Evolutionary conservation across 371 early-diverging fungal species (phyloP).

Genomic region (Batkoa obscura): DNA sequence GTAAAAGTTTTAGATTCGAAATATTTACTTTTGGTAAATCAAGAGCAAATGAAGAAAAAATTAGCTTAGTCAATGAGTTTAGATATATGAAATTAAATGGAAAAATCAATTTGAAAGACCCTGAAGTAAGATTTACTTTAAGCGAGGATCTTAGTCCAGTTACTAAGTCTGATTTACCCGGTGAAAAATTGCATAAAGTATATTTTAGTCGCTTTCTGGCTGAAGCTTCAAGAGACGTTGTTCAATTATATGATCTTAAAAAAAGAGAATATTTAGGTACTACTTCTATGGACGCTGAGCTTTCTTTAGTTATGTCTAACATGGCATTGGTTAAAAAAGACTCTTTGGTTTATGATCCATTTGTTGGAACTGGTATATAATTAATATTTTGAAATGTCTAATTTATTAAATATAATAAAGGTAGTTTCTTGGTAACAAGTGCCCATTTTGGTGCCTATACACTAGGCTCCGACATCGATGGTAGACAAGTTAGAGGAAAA

Average conservation of each 20-base stretch:
- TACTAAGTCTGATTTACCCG: not conserved
- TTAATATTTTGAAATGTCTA: too few species aligned
- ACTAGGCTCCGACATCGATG: slow-evolving; percentile 92
- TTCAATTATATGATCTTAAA: slow-evolving; percentile 71
- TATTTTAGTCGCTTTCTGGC: slow-evolving; percentile 18
- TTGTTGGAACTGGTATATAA: slow-evolving; percentile 74
- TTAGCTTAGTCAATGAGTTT: slow-evolving; percentile 58
- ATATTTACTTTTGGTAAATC: slow-evolving; percentile 60
- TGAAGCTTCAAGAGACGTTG: slow-evolving; percentile 45
- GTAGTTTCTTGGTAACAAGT: slow-evolving; percentile 72
- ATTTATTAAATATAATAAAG: not conserved
- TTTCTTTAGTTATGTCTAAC: slow-evolving; percentile 92
- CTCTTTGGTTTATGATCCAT: slow-evolving; percentile 85
- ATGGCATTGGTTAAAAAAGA: slow-evolving; percentile 65
- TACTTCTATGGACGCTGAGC: slow-evolving; percentile 94
- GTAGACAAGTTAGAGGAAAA: slow-evolving; percentile 87
- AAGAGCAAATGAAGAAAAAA: slow-evolving; percentile 40
- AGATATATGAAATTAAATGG: slow-evolving; percentile 57
- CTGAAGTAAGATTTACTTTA: slow-evolving; percentile 52
- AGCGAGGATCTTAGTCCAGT: slow-evolving; percentile 52
- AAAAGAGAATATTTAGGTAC: slow-evolving; percentile 88
- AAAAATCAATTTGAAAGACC: slow-evolving; percentile 62
- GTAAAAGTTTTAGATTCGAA: slow-evolving; percentile 61
- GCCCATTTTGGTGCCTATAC: slow-evolving; percentile 85
- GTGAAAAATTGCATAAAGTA: too few species aligned